These are phyloP conservation scores for Calocera viscosa DNA, from an alignment of 768 basidiomycete genomes.

Conservation along the genomic window DNA sequence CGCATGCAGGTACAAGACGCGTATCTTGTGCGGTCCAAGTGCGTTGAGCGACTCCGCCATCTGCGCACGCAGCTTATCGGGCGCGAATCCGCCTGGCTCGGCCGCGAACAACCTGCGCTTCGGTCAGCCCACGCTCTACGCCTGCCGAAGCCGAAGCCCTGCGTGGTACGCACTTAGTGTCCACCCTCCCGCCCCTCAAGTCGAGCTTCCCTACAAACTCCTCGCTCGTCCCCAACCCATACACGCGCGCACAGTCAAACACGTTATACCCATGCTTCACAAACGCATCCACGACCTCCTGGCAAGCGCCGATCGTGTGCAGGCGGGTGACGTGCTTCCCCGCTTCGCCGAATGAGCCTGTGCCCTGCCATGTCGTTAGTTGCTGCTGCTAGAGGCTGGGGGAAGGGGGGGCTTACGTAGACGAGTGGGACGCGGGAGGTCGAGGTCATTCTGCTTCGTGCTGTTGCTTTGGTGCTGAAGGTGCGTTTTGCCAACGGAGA, in stretches of 20 bases:
- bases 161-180: constrained; percentile 35
- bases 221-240: neutral
- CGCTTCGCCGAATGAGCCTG: constrained; percentile 36
- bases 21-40: constrained; percentile 36
- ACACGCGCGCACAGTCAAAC: constrained; percentile 37
- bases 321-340: constrained; percentile 35
- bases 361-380: constrained; percentile 28
- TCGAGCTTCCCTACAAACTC: constrained; percentile 35
- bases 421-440: constrained; percentile 32
- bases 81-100: constrained; percentile 33
- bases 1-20: constrained; percentile 47
- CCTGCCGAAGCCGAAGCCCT: no score
- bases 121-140: no score
- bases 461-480: no score
- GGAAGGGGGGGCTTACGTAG: constrained; percentile 20
- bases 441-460: neutral
- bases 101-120: constrained; percentile 29
- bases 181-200: constrained; percentile 32
- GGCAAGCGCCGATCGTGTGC: constrained; percentile 28
- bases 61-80: constrained; percentile 33
- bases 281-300: constrained; percentile 38
- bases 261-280: constrained; percentile 33
- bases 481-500: no score
- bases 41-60: constrained; percentile 37
- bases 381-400: constrained; percentile 1